A percentile compares a stretch with the other conserved stretches of the same genome.
phyloP scores from a whole-genome alignment of 257 asterid genomes.

The Ajuga chamaepitys region DNA sequence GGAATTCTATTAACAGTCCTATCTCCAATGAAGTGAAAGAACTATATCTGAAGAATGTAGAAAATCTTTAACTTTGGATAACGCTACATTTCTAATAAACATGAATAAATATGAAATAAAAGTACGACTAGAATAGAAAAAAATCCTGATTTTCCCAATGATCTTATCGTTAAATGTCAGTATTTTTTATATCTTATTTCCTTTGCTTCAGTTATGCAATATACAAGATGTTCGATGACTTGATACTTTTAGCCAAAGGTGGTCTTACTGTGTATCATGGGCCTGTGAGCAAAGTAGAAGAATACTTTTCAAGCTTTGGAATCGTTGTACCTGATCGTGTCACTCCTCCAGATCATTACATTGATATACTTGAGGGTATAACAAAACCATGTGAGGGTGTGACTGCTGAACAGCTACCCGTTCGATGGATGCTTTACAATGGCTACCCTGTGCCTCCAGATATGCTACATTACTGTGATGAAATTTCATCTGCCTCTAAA shows the following conservation, averaged over 20 bases:
- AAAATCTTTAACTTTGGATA: too few relatives aligned
- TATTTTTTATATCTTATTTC: neutral
- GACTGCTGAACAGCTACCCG: slow-evolving; percentile 78
- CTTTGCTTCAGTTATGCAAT: slow-evolving; percentile 65
- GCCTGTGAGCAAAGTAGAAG: slow-evolving; percentile 87
- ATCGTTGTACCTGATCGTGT: slow-evolving; percentile 74
- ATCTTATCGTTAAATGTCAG: neutral
- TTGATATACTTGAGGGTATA: slow-evolving; percentile 90
- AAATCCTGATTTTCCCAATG: neutral
- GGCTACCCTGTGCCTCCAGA: slow-evolving; percentile 93
- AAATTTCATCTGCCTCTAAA: slow-evolving; percentile 61
- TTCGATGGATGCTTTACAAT: slow-evolving; percentile 98
- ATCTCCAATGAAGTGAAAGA: too few relatives aligned
- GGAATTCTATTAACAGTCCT: too few relatives aligned
- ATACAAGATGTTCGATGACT: slow-evolving; percentile 94
- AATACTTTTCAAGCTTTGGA: slow-evolving; percentile 68
- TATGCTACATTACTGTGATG: slow-evolving; percentile 77
- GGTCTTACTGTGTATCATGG: slow-evolving; percentile 89
- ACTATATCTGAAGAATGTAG: too few relatives aligned
- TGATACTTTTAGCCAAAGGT: slow-evolving; percentile 91
- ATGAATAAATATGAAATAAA: too few relatives aligned
- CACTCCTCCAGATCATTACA: slow-evolving; percentile 89
- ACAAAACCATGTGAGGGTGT: slow-evolving; percentile 52
- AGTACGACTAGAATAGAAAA: too few relatives aligned
- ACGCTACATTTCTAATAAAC: too few relatives aligned